These are phyloP conservation scores for Amoebophrya sp. DNA, from an alignment of 169 alveolate genomes.

Conservation along the genomic window DNA sequence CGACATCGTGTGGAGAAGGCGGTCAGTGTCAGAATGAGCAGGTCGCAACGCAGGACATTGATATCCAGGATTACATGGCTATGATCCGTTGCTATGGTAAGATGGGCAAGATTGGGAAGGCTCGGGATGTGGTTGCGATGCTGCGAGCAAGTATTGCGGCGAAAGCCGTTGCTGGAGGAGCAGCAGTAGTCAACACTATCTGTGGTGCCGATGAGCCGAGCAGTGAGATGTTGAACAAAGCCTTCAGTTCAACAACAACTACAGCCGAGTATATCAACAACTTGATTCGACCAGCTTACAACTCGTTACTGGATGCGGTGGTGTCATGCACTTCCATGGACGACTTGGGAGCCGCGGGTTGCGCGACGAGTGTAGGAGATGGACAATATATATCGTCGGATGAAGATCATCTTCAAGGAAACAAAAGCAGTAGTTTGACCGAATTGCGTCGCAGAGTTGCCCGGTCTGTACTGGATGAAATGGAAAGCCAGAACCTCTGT, in stretches of 20 bases:
- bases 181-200: too few relatives aligned
- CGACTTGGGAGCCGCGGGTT: too few relatives aligned
- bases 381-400: too few relatives aligned
- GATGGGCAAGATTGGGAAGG: not conserved
- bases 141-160: not conserved
- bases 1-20: too few relatives aligned
- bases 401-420: too few relatives aligned
- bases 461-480: not conserved
- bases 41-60: too few relatives aligned
- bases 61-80: not conserved
- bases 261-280: too few relatives aligned
- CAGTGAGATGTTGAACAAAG: not conserved
- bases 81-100: not conserved
- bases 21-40: too few relatives aligned
- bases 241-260: not conserved
- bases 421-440: too few relatives aligned
- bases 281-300: not conserved
- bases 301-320: conserved; percentile 1
- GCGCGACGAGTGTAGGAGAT: too few relatives aligned
- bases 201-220: too few relatives aligned
- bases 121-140: not conserved
- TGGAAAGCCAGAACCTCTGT: not conserved
- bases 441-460: too few relatives aligned
- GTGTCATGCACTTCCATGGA: not conserved
- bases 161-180: not conserved